A percentile compares a stretch with the other conserved stretches of the same genome.
Conservation (phyloP, 2,329 filamentous ascomycete species). For the Cladophialophora bantiana region DNA sequence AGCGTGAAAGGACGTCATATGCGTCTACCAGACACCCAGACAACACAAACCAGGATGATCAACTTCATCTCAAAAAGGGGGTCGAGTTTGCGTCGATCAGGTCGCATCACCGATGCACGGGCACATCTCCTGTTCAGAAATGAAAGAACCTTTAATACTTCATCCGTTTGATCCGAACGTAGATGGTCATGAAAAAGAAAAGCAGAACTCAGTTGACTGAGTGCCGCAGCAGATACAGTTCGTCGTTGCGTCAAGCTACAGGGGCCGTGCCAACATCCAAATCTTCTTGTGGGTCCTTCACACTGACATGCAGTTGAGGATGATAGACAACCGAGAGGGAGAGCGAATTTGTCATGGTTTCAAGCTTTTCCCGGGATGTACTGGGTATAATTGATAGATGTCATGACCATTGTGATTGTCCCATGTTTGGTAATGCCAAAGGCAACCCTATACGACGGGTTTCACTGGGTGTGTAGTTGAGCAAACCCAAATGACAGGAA, state of each 20-base stretch:
- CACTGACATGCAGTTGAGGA: not conserved
- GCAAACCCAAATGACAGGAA: not conserved
- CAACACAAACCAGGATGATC: not conserved
- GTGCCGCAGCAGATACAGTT: not conserved
- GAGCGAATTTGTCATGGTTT: not conserved
- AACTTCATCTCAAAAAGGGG: not conserved
- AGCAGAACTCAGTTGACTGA: not conserved
- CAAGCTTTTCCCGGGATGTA: not conserved
- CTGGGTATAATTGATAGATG: not conserved
- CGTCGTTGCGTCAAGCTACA: not conserved
- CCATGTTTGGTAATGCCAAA: not conserved
- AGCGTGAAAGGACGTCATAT: not conserved
- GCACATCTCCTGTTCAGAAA: not conserved
- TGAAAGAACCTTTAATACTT: not conserved
- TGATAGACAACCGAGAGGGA: not conserved
- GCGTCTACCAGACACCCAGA: not conserved
- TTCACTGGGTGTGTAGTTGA: not conserved
- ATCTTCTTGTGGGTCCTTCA: not conserved
- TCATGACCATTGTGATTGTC: not conserved
- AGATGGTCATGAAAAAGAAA: not conserved
- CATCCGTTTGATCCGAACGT: not conserved
- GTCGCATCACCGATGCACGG: not conserved
- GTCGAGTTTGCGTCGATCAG: not conserved
- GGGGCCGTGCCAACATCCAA: not conserved
- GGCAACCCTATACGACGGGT: not conserved